Evolutionary conservation across 805 yeast species (phyloP).

Genomic region (Candida tibetensis): DNA sequence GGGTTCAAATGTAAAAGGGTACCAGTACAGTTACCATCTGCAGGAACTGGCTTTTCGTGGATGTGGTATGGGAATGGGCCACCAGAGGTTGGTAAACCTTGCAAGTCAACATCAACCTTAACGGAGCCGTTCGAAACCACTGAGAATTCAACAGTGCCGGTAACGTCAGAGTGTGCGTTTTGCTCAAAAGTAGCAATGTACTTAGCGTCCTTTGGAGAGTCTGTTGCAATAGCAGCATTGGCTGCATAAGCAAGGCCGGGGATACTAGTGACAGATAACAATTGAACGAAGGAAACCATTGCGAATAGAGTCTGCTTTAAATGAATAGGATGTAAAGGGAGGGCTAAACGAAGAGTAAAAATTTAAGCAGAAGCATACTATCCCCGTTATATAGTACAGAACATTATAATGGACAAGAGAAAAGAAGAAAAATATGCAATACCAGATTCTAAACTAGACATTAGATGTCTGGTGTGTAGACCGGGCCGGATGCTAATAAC

Average conservation of each 20-base stretch:
- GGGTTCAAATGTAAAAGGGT: conserved; percentile 39
- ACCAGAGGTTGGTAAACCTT: conserved; percentile 31
- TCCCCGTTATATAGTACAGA: no score
- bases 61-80: conserved; percentile 43
- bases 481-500: no score
- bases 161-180: conserved; percentile 15
- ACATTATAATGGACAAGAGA: no score
- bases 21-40: conserved; percentile 31
- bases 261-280: conserved; percentile 8
- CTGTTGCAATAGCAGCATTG: conserved; percentile 22
- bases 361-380: no score
- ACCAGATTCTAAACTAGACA: no score
- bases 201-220: conserved; percentile 27
- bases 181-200: conserved; percentile 29
- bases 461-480: no score
- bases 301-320: no score
- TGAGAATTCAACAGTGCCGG: conserved; percentile 31
- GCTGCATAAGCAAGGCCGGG: conserved; percentile 19
- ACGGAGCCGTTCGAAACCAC: conserved; percentile 32
- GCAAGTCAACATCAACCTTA: conserved; percentile 28
- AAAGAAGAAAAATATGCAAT: no score
- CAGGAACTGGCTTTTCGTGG: conserved; percentile 36
- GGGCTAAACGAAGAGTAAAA: no score
- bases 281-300: conserved; percentile 11
- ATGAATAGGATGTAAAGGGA: no score